Base-by-base conservation (phyloP, 257 asterid genomes). In the Scutellaria barbata region DNA sequence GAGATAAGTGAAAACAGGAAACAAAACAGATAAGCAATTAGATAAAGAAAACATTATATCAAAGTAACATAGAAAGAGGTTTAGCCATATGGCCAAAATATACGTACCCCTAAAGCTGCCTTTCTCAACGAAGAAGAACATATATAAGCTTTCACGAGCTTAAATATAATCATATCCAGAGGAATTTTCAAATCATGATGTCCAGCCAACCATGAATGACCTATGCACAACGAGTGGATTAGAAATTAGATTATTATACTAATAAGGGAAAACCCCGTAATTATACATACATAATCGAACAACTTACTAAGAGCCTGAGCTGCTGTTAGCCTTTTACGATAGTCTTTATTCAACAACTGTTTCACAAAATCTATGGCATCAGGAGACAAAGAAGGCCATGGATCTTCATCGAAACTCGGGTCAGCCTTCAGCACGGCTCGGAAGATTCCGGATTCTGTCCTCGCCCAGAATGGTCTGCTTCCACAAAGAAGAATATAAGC, bases 161-260 rank as follows among this genome's bases (percentile, higher is more conserved):
- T 89, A 80, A 76, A 92, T 55, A 81, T 79, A 76, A 88, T 85
- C 95, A 90, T 80, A 80, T 95, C 99, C 83, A 95, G 80, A 43
- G 98, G 96, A 73, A 90, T 89, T 80, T 88, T 95, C 80, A 77
- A 77, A 13, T 95, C 99, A 0, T 87, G 93, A 72, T 81, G 82
- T 37, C 92, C 95, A 52, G 87, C 85, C 77, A 95, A 79, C 99
- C 99, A 95, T 6, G 99, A 98, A 81, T 95, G 99, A 87, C 97
- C 98, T 95, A 71, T 51, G 76, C 65, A 80, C 2, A 10, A 74
- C 35, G 50, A 45, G 11, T 4, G 10, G 41, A 68, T 58, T 46
- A 63, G 35, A 18, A 22, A 68, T 58, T 53, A 63, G 42, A 18
- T 16, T 9, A 61, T 13, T 60, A 48, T 39, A 52, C n/a, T 5